Evolutionary conservation across 1,284 basidiomycete genomes (phyloP), one percentile per base, ranked within the genome.

Genomic region (Peniophora sp.): DNA sequence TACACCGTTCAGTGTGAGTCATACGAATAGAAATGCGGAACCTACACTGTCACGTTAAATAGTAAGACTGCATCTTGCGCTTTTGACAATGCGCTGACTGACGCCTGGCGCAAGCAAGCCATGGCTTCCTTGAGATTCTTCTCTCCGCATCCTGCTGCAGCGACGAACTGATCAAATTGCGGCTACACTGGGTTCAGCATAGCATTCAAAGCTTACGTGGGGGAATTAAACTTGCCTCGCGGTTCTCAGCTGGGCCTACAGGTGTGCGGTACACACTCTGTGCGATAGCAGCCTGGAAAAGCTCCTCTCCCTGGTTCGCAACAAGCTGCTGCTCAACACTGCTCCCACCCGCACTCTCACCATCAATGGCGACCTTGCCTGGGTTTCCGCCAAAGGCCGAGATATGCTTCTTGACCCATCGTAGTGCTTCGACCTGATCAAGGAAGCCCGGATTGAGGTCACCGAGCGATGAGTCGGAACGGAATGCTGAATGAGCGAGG

Each of bases 251-350:
- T 5, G 66, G 66, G 0, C 78, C 71, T 39, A 80, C 48, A 2
- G 77, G 73, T 0, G 68, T 64, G 20, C 80, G 65, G 55, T 68
- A 79, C n/a, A 81, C 71, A 57, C 79, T 82, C 61, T 83, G 81
- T 1, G 73, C 75, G 56, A 83, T 80, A 23, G 75, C 79, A 24
- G 69, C 67, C 17, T 67, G 64, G 61, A 83, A 83, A 10, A 79
- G 57, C 6, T 60, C 57, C 47, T 67, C 60, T 5, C 62, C 65
- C 16, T 60, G 60, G 48, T 59, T 45, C 3, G 58, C 58, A 16
- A 56, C 50, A 11, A 59, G 22, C n/a, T 59, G 56, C 25, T 58
- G 55, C 24, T 56, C 6, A 24, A 59, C 55, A 20, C 55, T 58
- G 20, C 56, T 56, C 11, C 55, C 58, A 25, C 58, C 57, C 48